Base-by-base conservation (phyloP, 768 basidiomycete species). In the Nidula microcarpa region DNA sequence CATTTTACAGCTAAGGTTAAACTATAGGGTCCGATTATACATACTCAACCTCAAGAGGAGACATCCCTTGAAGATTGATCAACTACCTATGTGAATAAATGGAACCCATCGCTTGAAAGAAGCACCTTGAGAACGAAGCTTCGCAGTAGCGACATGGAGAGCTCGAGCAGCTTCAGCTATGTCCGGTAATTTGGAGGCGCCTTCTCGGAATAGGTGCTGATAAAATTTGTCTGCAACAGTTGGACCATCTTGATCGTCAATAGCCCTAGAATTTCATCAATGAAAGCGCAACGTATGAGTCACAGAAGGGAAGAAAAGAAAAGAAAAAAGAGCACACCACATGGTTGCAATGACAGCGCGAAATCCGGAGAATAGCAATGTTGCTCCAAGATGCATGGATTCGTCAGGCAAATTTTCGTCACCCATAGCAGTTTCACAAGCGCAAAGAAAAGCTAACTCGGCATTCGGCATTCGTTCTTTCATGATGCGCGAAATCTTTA, bases 51-150 rank as follows among this genome's bases (percentile, higher is more conserved):
- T 30, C 23, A 30, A 30, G 23, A 30, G 23, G 3, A 4, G 4
- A 30, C 4, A 4, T 4, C 23, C 23, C 23, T 30, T 30, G 23
- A 30, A 30, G 23, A 30, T 30, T 30, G 23, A 30, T 30, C 23
- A 30, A 30, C 23, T 30, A 30, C 60, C 58, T 33, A 59, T 23
- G 43, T 61, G 60, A 47, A 61, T 55, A 48, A 61, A 61, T 30
- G 55, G 58, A 30, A 59, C 45, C 60, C 60, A 59, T 6, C 47
- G 45, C 14, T 56, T 39, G 43, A 50, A 54, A 16, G 47, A 44
- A 9, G 41, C 51, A 14, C 36, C 49, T 13, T 46, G 17, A 34
- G 37, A 37, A 10, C 55, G 49, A 7, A 62, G 51, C 14, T 46
- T 33, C 18, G 45, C 33, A 9, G 57, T 47, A 10, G 57, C 61